phyloP scores from a whole-genome alignment of 768 basidiomycete genomes.

The Podaxis pistillaris region DNA sequence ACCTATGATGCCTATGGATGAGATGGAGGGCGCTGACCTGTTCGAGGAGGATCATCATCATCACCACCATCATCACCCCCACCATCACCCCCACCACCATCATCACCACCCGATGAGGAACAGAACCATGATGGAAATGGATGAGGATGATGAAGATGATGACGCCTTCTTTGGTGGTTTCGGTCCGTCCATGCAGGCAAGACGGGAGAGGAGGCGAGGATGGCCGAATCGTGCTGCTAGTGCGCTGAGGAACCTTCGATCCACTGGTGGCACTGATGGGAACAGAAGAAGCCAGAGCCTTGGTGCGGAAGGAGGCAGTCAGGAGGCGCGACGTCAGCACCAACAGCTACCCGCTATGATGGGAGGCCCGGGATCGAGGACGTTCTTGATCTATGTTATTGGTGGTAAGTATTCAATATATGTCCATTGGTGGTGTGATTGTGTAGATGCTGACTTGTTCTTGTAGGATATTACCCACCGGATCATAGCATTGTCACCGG shows the following conservation, averaged over 20 bases:
- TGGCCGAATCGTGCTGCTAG: conserved; percentile 68
- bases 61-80: neutral
- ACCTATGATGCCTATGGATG: conserved; percentile 20
- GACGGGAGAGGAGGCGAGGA: conserved; percentile 17
- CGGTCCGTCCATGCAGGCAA: conserved; percentile 13
- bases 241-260: conserved; percentile 54
- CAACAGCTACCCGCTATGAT: conserved; percentile 12
- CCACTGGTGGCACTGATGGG: conserved; percentile 22
- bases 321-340: conserved; percentile 11
- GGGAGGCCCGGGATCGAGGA: conserved; percentile 48
- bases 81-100: neutral
- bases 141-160: conserved; percentile 13
- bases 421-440: conserved; percentile 4
- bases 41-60: conserved; percentile 12
- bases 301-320: conserved; percentile 22
- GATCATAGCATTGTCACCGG: conserved; percentile 89
- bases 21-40: conserved; percentile 22
- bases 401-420: conserved; percentile 48
- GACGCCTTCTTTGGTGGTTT: conserved; percentile 7
- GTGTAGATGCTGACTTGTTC: conserved; percentile 3
- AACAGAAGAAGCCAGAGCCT: conserved; percentile 2
- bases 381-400: conserved; percentile 90
- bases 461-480: conserved; percentile 84
- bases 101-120: conserved; percentile 1
- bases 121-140: conserved; percentile 13